Percentiles rank a stretch among this genome's conserved stretches.
Evolutionary conservation across 208 protist species (phyloP).

Genomic region (Acanthamoeba sp.): DNA sequence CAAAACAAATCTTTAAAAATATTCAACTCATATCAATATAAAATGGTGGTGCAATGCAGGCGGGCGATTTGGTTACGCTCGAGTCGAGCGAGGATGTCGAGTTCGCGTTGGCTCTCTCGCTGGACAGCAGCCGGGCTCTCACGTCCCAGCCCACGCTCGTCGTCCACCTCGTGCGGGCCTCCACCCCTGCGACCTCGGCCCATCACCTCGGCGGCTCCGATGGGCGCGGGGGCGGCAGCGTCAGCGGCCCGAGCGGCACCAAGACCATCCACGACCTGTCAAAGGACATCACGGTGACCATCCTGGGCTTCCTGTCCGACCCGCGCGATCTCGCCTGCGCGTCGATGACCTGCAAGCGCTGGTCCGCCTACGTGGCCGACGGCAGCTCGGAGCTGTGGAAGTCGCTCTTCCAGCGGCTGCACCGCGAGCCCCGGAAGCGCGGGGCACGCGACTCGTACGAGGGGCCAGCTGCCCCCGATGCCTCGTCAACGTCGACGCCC

Average conservation of each 20-base stretch:
- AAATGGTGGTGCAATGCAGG: not conserved
- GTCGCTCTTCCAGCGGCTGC: constrained; percentile 18
- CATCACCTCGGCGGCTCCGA: no score
- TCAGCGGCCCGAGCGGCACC: not conserved
- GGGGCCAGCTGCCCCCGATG: no score
- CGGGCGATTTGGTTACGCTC: constrained; percentile 1
- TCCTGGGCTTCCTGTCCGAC: not conserved
- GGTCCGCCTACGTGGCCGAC: not conserved
- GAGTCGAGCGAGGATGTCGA: constrained; percentile 41
- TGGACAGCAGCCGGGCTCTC: not conserved
- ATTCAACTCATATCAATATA: no score
- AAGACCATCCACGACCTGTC: constrained; percentile 32
- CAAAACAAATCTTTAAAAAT: no score
- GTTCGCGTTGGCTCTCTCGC: constrained; percentile 45
- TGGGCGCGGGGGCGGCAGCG: not conserved
- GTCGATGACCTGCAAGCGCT: constrained; percentile 22
- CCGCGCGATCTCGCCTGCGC: not conserved
- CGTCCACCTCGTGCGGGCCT: not conserved
- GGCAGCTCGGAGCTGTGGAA: not conserved
- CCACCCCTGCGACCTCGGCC: no score
- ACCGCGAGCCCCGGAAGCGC: no score
- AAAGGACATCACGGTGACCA: not conserved
- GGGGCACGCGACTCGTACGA: no score
- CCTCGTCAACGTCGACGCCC: no score
- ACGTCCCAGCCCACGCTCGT: not conserved